Base-by-base conservation (phyloP, 192 early-diverging fungal genomes). In the Lobosporangium transversale region DNA sequence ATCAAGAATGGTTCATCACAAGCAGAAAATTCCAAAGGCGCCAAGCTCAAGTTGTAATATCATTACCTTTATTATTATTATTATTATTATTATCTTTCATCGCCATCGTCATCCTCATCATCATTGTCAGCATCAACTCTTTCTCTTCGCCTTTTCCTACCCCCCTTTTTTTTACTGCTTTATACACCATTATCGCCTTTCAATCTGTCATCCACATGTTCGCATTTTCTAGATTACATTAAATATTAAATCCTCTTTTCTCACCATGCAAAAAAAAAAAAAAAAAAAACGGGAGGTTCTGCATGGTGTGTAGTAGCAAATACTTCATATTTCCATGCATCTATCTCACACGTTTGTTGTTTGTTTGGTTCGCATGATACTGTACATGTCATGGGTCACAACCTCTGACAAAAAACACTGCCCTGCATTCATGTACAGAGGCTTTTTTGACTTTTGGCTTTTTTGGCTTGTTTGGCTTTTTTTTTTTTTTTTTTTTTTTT, bases 11-110 rank as follows among this genome's bases (percentile, higher is more conserved):
- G 53, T 14, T 12, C 47, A 14, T 3, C 58, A 20, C 30, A 53
- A 26, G 52, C 50, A 21, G 71, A 60, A 26, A 44, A 51, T 4
- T 35, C 64, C 64, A 53, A 76, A 47, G 57, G 71, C 51, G 71
- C 71, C 21, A 76, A 76, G 31, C 71, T 76, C 71, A 76, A 76
- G 37, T n/a, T 76, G 35, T 76, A 76, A 60, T 49, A 44, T 29
- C 31, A 3, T 11, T 50, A 50, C 50, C 32, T 37, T 27, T 27
- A 27, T 15, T 27, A 53, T 30, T 32, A 53, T 14, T 14, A 40
- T 14, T 40, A 40, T 14, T 14, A 40, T 14, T 40, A 40, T 14
- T 40, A 40, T 14, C 37, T 10, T 40, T 40, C n/a, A 17, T n/a
- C 10, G 3, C 33, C 27, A 40, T 14, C 37, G 14, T 40, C 37